Evolutionary conservation across 1,139 yeast species (phyloP).

Genomic region (Diutina ranongensis): DNA sequence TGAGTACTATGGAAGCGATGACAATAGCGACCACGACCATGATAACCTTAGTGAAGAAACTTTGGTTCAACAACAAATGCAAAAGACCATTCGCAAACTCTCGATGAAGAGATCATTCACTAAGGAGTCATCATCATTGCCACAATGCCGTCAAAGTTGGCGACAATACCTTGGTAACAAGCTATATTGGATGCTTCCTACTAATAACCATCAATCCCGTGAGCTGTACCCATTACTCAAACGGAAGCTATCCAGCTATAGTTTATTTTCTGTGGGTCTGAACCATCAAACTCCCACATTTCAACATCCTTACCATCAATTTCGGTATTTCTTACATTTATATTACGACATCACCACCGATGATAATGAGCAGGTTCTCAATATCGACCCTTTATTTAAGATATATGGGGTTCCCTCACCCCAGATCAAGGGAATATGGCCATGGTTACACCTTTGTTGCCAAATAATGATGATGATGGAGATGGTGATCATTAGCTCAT

Average conservation of each 20-base stretch:
- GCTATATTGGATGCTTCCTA: constrained; percentile 1
- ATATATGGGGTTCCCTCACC: not conserved
- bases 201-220: not conserved
- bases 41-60: not conserved
- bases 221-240: constrained; percentile 3
- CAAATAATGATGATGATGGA: not conserved
- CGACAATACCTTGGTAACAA: not conserved
- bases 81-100: too few relatives aligned
- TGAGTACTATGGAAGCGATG: not conserved
- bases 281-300: not conserved
- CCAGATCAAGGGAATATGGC: not conserved
- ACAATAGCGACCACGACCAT: too few relatives aligned
- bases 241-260: not conserved
- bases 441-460: not conserved
- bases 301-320: not conserved
- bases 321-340: not conserved
- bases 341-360: constrained; percentile 3
- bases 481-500: not conserved
- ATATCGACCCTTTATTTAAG: not conserved
- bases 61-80: not conserved
- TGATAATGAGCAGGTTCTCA: constrained; percentile 6
- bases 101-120: too few relatives aligned
- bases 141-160: not conserved
- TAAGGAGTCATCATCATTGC: not conserved
- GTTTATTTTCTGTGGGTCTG: not conserved